Base-by-base conservation (phyloP, 139 green algal genomes). In the Ulvella scutata region DNA sequence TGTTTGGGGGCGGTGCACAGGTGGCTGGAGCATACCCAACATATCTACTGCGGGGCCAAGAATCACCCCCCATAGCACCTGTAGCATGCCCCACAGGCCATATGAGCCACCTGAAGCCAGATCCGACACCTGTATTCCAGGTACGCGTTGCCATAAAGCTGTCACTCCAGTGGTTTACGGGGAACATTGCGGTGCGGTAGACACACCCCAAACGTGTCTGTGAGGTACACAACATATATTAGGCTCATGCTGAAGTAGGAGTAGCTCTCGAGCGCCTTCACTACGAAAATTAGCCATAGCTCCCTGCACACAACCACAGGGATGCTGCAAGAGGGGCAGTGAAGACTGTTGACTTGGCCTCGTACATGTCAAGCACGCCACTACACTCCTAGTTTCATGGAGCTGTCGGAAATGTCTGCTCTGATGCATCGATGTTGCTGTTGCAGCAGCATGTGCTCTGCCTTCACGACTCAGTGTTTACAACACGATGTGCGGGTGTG, bases 241-340 rank as follows among this genome's bases (percentile, higher is more conserved):
- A 85, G 72, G 13, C 74, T 83, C n/a, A 87, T 44, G 37, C n/a
- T 62, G 75, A 89, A 89, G 77, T 89, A 89, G 67, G 78, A 81
- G 74, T 88, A 90, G 36, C 21, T 72, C 20, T 87, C 85, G 13
- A 83, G 60, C 3, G 82, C 72, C 61, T 90, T 90, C 6, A 90
- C 51, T 2, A 75, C 73, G 59, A 85, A 89, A 21, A 88, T 80
- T 31, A 90, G 28, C 3, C 74, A 85, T 43, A 89, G 73, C 13
- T 87, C 84, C 38, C 80, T 88, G 77, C 3, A 77, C 23, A 10
- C 10, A 6, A 51, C 4, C 4, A 38, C 40, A 38, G 29, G 6
- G 72, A 74, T 4, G 44, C n/a, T n/a, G n/a, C n/a, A n/a, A n/a
- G n/a, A n/a, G n/a, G n/a, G n/a, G n/a, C n/a, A n/a, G n/a, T n/a